These are phyloP conservation scores for Blastobotrys arbuscula DNA, from an alignment of 1,139 yeast species.

Conservation along the genomic window DNA sequence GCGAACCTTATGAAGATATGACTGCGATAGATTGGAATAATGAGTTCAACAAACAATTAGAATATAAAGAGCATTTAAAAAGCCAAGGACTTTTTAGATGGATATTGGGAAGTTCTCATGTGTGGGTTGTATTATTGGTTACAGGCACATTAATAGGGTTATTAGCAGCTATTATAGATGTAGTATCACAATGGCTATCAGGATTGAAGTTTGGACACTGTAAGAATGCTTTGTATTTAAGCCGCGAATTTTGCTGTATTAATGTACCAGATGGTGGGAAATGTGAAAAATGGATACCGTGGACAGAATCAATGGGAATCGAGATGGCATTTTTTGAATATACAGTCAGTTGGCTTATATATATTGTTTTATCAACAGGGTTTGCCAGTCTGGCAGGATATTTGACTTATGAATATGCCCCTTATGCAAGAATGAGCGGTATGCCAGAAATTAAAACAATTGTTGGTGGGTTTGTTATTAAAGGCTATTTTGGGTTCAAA, in stretches of 20 bases:
- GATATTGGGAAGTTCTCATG: constrained; percentile 21
- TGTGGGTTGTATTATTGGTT: constrained; percentile 54
- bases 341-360: constrained; percentile 36
- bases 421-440: constrained; percentile 55
- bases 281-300: constrained; percentile 40
- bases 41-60: constrained; percentile 34
- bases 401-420: constrained; percentile 37
- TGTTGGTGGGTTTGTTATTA: constrained; percentile 53
- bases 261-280: constrained; percentile 26
- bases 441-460: constrained; percentile 63
- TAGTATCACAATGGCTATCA: constrained; percentile 55
- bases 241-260: constrained; percentile 37
- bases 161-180: constrained; percentile 54
- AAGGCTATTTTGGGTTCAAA: constrained; percentile 43
- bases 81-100: constrained; percentile 15
- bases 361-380: constrained; percentile 33
- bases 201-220: constrained; percentile 55
- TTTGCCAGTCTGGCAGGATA: constrained; percentile 35
- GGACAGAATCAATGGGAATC: constrained; percentile 33
- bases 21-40: constrained; percentile 41
- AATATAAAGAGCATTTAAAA: constrained; percentile 19
- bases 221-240: constrained; percentile 34
- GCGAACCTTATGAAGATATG: constrained; percentile 30
- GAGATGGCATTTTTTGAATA: constrained; percentile 29
- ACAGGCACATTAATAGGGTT: constrained; percentile 57